Conservation (phyloP, 2,329 filamentous ascomycete genomes). For the Fusarium metavorans region DNA sequence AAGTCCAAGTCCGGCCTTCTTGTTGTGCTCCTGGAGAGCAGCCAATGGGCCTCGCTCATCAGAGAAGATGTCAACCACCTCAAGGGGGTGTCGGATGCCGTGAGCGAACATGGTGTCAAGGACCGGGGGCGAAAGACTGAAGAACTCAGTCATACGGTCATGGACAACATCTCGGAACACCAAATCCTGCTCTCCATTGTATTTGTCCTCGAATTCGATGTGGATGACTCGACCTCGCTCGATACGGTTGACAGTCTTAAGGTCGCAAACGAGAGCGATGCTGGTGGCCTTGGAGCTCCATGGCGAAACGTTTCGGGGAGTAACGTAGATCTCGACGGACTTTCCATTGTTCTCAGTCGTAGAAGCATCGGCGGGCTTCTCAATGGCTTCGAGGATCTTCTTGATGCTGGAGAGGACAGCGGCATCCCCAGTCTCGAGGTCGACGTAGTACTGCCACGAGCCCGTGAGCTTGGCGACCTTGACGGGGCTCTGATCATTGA, state of each 20-base stretch:
- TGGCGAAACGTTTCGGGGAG: conserved; percentile 88
- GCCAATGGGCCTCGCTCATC: conserved; percentile 74
- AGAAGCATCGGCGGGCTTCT: conserved; percentile 42
- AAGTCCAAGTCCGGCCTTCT: conserved; percentile 84
- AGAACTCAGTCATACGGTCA: conserved; percentile 95
- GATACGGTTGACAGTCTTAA: conserved; percentile 80
- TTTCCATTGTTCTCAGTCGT: conserved; percentile 54
- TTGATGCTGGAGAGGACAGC: conserved; percentile 57
- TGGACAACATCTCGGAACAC: conserved; percentile 78
- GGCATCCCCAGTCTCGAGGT: conserved; percentile 60
- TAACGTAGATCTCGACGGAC: conserved; percentile 75
- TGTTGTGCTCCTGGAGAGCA: conserved; percentile 85
- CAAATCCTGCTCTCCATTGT: conserved; percentile 60
- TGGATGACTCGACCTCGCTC: conserved; percentile 88
- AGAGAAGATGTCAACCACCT: conserved; percentile 80
- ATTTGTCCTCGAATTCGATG: conserved; percentile 67
- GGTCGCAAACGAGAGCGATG: conserved; percentile 91
- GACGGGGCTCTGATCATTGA: conserved; percentile 57
- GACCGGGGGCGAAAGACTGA: conserved; percentile 75
- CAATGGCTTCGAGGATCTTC: conserved; percentile 59
- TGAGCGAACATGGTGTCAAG: conserved; percentile 84
- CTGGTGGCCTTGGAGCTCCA: conserved; percentile 98
- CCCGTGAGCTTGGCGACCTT: conserved; percentile 64
- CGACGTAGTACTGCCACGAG: conserved; percentile 75
- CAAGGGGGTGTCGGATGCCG: conserved; percentile 69